A percentile compares a stretch with the other conserved stretches of the same genome.
phyloP scores from a whole-genome alignment of 1,284 basidiomycete genomes.

The Ceratobasidium sp. region DNA sequence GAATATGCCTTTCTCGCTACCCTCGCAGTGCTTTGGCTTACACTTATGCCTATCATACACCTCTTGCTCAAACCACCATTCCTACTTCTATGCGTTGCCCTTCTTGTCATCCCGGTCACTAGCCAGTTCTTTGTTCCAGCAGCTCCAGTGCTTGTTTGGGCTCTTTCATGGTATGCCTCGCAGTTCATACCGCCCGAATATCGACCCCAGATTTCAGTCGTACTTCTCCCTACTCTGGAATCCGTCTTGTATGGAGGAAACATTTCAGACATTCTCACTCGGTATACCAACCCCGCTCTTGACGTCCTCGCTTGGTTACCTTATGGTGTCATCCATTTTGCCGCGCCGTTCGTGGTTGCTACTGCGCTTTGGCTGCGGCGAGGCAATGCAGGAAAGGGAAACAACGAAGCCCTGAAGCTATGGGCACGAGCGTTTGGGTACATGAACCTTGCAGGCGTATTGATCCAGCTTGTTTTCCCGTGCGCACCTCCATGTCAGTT shows the following conservation, averaged over 20 bases:
- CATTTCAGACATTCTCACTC: constrained; percentile 93
- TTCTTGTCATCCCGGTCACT: constrained; percentile 71
- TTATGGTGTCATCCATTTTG: constrained; percentile 94
- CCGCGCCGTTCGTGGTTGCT: constrained; percentile 79
- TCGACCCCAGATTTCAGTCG: constrained; percentile 87
- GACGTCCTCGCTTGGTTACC: constrained; percentile 96
- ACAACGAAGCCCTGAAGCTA: constrained; percentile 71
- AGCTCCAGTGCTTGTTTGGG: constrained; percentile 83
- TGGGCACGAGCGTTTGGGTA: constrained; percentile 92
- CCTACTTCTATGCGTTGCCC: constrained; percentile 71
- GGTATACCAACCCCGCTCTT: constrained; percentile 88
- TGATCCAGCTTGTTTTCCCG: constrained; percentile 88
- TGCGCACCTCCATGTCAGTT: constrained; percentile 82
- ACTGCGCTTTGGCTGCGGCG: constrained; percentile 75
- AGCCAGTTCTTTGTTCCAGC: constrained; percentile 83
- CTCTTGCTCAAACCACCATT: constrained; percentile 81
- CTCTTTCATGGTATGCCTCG: constrained; percentile 84
- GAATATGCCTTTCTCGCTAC: constrained; percentile 3
- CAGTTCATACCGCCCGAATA: constrained; percentile 76
- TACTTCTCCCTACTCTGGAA: constrained; percentile 91
- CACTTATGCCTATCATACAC: constrained; percentile 73
- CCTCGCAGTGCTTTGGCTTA: constrained; percentile 72
- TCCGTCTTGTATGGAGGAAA: constrained; percentile 95
- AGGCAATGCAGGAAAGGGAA: constrained; percentile 60
- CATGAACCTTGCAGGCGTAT: constrained; percentile 90